Percentiles rank a stretch among this genome's conserved stretches.
These are phyloP conservation scores for Penicillium rolfsii DNA, from an alignment of 2,329 filamentous ascomycete species.

Conservation along the genomic window DNA sequence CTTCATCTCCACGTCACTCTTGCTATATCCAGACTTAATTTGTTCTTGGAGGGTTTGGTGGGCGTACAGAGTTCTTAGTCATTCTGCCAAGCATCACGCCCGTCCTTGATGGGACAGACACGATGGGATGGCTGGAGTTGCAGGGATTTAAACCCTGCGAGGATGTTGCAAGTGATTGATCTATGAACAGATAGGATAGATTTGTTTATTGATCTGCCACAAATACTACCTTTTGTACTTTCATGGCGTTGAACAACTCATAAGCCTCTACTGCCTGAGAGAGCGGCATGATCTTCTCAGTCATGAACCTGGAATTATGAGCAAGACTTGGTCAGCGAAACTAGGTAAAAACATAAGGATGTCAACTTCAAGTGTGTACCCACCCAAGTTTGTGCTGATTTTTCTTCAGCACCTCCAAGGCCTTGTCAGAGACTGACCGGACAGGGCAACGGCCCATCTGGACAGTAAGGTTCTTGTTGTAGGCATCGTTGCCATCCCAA, in stretches of 20 bases:
- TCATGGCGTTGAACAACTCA: constrained; percentile 71
- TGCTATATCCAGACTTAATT: not conserved
- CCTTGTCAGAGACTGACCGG: constrained; percentile 68
- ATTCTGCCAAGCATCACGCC: constrained; percentile 3
- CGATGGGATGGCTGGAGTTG: not conserved
- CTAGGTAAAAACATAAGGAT: not conserved
- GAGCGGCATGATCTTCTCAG: constrained; percentile 73
- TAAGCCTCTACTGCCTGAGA: constrained; percentile 69
- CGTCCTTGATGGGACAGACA: not conserved
- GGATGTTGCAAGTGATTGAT: not conserved
- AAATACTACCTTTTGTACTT: constrained; percentile 75
- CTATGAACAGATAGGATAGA: not conserved
- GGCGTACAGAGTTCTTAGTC: constrained; percentile 1
- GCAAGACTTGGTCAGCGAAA: not conserved
- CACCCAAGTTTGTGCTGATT: constrained; percentile 70
- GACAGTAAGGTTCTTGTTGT: constrained; percentile 69
- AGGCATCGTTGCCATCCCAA: constrained; percentile 66
- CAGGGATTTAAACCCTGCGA: not conserved
- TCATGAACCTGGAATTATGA: constrained; percentile 67
- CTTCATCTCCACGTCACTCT: constrained; percentile 12
- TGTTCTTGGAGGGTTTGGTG: not conserved
- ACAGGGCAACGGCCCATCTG: constrained; percentile 80
- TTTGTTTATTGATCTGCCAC: constrained; percentile 46
- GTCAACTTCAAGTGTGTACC: constrained; percentile 26
- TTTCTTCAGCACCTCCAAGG: constrained; percentile 66